Evolutionary conservation across 1,284 basidiomycete species (phyloP), one percentile per base, ranked within the genome.

Genomic region (Irpex lacteus): DNA sequence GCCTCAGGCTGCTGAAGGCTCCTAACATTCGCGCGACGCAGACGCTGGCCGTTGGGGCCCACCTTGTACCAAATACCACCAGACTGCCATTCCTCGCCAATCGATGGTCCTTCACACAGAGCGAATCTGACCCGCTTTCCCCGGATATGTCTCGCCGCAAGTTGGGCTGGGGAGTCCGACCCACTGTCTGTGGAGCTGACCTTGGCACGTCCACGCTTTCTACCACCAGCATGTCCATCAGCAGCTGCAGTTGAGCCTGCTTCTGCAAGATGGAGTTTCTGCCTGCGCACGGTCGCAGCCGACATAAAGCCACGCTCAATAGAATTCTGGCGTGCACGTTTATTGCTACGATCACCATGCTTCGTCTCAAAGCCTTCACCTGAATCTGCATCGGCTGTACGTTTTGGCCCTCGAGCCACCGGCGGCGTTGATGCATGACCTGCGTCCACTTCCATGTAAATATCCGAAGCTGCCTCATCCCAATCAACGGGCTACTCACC

Each of bases 21-120:
- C 77, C 85, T 92, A 53, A 92, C 82, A 67, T 91, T 75, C 40
- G 84, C 84, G 66, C 87, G 85, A 21, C 89, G 82, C 60, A 91
- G 77, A 26, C 88, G 80, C 69, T 88, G 83, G 18, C 89, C 89
- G 67, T 88, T 86, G 7, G 80, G 80, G 0, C 88, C 88, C 63
- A 92, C 84, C 75, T 90, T 92, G 76, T 84, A 92, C 60, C 76
- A 78, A 37, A 88, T 77, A 49, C 87, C 90, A 68, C 88, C 85
- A 34, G 76, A 82, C 66, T 88, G 85, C 91, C 91, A 93, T 72
- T 88, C 82, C 54, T 93, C 91, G 18, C 91, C 91, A 64, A 90
- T 81, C 63, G 77, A 82, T 55, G 85, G 83, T 37, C 83, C 82
- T 66, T 79, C 82, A 66, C 84, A 84, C 38, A 82, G 76, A 13